phyloP scores from a whole-genome alignment of 768 basidiomycete species.

The Boletus insuetus region DNA sequence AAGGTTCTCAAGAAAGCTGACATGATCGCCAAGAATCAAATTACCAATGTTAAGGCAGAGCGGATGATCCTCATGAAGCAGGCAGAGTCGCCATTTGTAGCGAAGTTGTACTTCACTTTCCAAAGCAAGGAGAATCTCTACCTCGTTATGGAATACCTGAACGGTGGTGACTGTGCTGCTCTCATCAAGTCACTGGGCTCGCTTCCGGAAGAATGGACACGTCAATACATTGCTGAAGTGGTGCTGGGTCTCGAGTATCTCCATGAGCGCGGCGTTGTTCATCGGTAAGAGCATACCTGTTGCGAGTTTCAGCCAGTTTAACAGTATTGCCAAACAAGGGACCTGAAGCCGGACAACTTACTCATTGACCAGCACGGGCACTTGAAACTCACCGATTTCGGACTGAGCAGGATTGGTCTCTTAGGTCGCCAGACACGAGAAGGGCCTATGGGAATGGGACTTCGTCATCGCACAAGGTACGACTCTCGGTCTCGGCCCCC shows the following conservation, averaged over 20 bases:
- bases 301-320: background rate
- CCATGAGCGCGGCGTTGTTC: slow-evolving; percentile 93
- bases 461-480: slow-evolving; percentile 52
- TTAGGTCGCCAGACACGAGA: slow-evolving; percentile 93
- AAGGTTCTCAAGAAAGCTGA: slow-evolving; percentile 99
- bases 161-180: slow-evolving; percentile 96
- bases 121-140: slow-evolving; percentile 99
- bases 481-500: slow-evolving; percentile 78
- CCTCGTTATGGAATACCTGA: slow-evolving; percentile 99
- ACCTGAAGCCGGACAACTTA: slow-evolving; percentile 96
- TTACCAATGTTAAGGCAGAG: slow-evolving; percentile 99
- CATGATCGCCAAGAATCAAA: slow-evolving; percentile 99
- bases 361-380: slow-evolving; percentile 97
- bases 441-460: slow-evolving; percentile 41
- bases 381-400: slow-evolving; percentile 97
- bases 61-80: slow-evolving; percentile 99
- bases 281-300: slow-evolving; percentile 64
- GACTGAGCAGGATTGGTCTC: slow-evolving; percentile 95
- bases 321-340: slow-evolving; percentile 48
- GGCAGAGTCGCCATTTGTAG: slow-evolving; percentile 96
- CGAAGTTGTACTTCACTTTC: slow-evolving; percentile 97
- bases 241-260: slow-evolving; percentile 93
- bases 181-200: slow-evolving; percentile 94
- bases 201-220: slow-evolving; percentile 95
- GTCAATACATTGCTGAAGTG: slow-evolving; percentile 95